phyloP scores from a whole-genome alignment of 192 early-diverging fungal genomes.

The Helicostylum pulchrum region DNA sequence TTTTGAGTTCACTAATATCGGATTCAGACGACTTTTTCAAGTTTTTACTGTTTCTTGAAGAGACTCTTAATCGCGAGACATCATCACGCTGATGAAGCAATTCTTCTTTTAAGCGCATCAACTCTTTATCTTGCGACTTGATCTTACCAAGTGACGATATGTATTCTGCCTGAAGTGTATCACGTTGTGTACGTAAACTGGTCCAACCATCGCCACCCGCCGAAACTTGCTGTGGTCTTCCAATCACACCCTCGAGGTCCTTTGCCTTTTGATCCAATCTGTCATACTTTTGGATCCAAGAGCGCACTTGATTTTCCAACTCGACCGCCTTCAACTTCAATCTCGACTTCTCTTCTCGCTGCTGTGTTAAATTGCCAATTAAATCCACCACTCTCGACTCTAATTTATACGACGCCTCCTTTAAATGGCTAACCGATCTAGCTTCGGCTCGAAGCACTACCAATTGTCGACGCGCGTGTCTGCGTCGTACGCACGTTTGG shows the following conservation, averaged over 20 bases:
- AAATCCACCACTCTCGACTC: constrained; percentile 96
- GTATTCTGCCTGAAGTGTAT: constrained; percentile 57
- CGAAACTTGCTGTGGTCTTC: constrained; percentile 51
- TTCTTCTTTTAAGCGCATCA: constrained; percentile 56
- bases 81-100: constrained; percentile 61
- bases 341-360: constrained; percentile 66
- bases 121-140: constrained; percentile 61
- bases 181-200: constrained; percentile 56
- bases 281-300: constrained; percentile 74
- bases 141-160: constrained; percentile 54
- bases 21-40: constrained; percentile 50
- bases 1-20: constrained; percentile 60
- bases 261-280: constrained; percentile 61
- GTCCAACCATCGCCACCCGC: constrained; percentile 50
- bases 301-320: constrained; percentile 56
- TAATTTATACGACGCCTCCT: constrained; percentile 90
- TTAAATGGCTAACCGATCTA: constrained; percentile 86
- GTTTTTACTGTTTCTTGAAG: constrained; percentile 8
- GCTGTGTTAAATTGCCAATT: constrained; percentile 69
- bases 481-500: constrained; percentile 81
- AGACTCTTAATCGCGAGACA: constrained; percentile 53
- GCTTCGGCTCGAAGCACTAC: constrained; percentile 77
- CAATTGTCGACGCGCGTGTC: constrained; percentile 67
- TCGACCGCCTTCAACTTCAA: constrained; percentile 35
- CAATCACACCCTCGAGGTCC: constrained; percentile 40